Evolutionary conservation across 192 early-diverging fungal species (phyloP), one percentile per base, ranked within the genome.

Genomic region (Umbelopsis sp.): DNA sequence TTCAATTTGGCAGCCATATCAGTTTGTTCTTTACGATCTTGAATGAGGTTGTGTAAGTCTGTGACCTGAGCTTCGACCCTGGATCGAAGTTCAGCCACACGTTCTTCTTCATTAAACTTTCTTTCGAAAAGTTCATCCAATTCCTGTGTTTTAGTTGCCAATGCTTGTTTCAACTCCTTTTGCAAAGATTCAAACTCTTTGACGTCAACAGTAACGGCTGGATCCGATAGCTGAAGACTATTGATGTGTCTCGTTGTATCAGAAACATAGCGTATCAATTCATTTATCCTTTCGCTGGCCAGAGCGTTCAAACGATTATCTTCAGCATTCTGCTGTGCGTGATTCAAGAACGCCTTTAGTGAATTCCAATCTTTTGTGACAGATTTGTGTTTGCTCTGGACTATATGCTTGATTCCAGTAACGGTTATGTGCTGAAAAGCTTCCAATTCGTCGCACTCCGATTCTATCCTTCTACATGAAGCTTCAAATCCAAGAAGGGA

Each of bases 151-250:
- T 73, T 73, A 1, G 70, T 69, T 1, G 51, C 64, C n/a, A 78
- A 21, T 20, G 66, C 35, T n/a, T 49, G 41, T 13, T 73, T 64
- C 13, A 78, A 44, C 4, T 78, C 71, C 35, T 72, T 48, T 18
- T 73, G 30, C 9, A 78, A 22, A n/a, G 49, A 66, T 23, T 53
- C 65, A 44, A 78, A 55, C 30, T 78, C 76, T 50, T 66, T 47
- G 18, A 73, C 71, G 65, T 78, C 76, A 20, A 78, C 61, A 9
- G 76, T 61, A 12, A 78, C 69, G 22, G 61, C 53, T 37, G 70
- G 69, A 27, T 72, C 76, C 10, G 64, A 55, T 23, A 79, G 37
- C 13, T 79, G 70, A 2, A 79, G 50, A 51, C 58, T 64, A 2
- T 75, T 66, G 16, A 79, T 37, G 7, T 70, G 66, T 16, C 72